A percentile compares a stretch with the other conserved stretches of the same genome.
These are phyloP conservation scores for Rhizophagus prolifer DNA, from an alignment of 192 early-diverging fungal genomes.

Conservation along the genomic window DNA sequence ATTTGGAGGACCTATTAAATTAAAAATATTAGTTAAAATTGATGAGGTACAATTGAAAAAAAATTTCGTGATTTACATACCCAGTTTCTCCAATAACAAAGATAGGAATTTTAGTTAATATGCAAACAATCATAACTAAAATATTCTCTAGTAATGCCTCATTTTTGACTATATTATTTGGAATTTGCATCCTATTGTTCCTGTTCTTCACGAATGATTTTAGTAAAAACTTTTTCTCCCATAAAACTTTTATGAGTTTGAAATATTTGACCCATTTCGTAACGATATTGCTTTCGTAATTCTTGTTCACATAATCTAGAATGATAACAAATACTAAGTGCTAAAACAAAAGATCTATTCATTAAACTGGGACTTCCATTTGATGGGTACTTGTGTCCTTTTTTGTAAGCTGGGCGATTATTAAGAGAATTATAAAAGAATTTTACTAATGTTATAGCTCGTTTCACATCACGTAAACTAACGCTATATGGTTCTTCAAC, in stretches of 20 bases:
- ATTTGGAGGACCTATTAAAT: slow-evolving; percentile 1
- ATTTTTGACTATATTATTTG: background rate
- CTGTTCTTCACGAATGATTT: slow-evolving; percentile 13
- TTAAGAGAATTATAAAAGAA: slow-evolving; percentile 25
- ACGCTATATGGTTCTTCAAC: slow-evolving; percentile 15
- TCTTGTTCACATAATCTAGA: slow-evolving; percentile 20
- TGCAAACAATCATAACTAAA: slow-evolving; percentile 26
- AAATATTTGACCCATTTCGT: slow-evolving; percentile 11
- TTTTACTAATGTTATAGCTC: slow-evolving; percentile 13
- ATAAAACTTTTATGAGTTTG: background rate
- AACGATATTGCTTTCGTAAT: slow-evolving; percentile 1
- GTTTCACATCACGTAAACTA: slow-evolving; percentile 28
- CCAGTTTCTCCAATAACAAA: slow-evolving; percentile 28
- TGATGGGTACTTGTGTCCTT: background rate
- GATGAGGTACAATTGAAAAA: background rate
- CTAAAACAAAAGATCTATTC: slow-evolving; percentile 7
- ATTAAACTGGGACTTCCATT: background rate
- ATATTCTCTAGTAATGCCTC: slow-evolving; percentile 27
- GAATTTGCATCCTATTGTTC: background rate
- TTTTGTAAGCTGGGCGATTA: background rate
- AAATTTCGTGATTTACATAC: background rate
- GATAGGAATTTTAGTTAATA: slow-evolving; percentile 26
- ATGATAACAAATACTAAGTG: slow-evolving; percentile 19
- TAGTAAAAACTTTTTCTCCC: background rate
- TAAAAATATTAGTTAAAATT: background rate